Percentiles rank a stretch among this genome's conserved stretches.
phyloP scores from a whole-genome alignment of 257 asterid genomes.

The Solanum commersonii region DNA sequence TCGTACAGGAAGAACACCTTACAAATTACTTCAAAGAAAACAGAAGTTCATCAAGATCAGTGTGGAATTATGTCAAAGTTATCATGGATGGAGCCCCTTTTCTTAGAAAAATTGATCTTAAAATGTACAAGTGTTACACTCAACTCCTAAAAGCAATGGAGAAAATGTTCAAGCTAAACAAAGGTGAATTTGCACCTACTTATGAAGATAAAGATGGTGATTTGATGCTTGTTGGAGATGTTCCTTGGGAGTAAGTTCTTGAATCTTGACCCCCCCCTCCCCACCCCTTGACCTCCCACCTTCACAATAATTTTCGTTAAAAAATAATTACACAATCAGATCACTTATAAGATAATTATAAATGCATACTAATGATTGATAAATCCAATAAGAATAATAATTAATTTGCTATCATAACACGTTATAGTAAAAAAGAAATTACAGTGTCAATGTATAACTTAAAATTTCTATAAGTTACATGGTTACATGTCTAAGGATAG shows the following conservation, averaged over 20 bases:
- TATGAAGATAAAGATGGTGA: slow-evolving; percentile 27
- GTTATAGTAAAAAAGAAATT: neutral
- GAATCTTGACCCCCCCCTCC: neutral
- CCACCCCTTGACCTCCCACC: too few relatives aligned
- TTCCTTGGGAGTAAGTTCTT: slow-evolving; percentile 33
- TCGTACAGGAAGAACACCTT: neutral
- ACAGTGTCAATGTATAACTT: neutral
- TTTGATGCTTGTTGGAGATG: slow-evolving; percentile 45
- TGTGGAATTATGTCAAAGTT: neutral
- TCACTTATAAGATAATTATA: neutral
- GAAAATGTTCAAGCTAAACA: slow-evolving; percentile 46
- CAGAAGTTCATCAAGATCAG: neutral
- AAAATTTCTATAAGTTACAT: neutral
- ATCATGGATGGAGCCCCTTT: slow-evolving; percentile 38
- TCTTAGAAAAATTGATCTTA: slow-evolving; percentile 51
- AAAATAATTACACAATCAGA: neutral
- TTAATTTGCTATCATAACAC: neutral
- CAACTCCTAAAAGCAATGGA: slow-evolving; percentile 42
- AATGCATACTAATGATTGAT: neutral
- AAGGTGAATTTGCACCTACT: slow-evolving; percentile 47
- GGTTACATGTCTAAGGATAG: neutral
- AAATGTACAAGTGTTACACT: slow-evolving; percentile 25
- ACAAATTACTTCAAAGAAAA: neutral
- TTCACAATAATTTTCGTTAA: neutral
- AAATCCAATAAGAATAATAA: neutral